Base-by-base conservation (phyloP, 495 filamentous ascomycete genomes). In the Podospora pseudoanserina region DNA sequence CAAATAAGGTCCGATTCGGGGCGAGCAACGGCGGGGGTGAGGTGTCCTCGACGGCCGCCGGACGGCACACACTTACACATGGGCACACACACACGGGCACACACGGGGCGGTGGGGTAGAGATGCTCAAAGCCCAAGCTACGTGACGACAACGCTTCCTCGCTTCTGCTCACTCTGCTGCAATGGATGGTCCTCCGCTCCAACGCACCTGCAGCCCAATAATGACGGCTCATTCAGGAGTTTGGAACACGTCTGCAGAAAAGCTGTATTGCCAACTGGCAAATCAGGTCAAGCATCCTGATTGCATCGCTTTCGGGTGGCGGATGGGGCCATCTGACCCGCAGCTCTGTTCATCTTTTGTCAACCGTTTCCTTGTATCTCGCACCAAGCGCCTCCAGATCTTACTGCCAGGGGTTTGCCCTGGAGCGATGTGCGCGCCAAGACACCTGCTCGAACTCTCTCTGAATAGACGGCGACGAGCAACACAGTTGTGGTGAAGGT, bases 341-440 rank as follows among this genome's bases (percentile, higher is more conserved):
- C 59, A 58, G 0, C 23, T 58, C 56, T 2, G 56, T 27, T 58
- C 9, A 49, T 49, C 39, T 49, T 49, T 49, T 49, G 39, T 49
- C 39, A 49, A 49, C 39, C 39, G 39, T 49, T 61, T 61, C 30
- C 30, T 61, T 61, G 30, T 61, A 61, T 61, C 59, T 30, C 59
- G 59, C 59, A 26, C 26, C 30, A 26, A 61, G 59, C 59, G 59
- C 59, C 59, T 61, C 27, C 59, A 61, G 59, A 61, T 61, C 59
- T 61, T 1, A 16, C 13, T 9, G n/a, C 26, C 27, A 61, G 59
- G 59, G 59, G 59, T 5, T 18, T 30, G 26, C 26, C 27, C 59
- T 30, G 39, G 13, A 61, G 59, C 27, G 30, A 15, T 61, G 59
- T 26, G 59, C 1, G 39, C 39, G 39, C 39, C 39, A 49, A 49